These are phyloP conservation scores for Talaromyces pinophilus DNA, from an alignment of 2,329 filamentous ascomycete genomes.

Conservation along the genomic window DNA sequence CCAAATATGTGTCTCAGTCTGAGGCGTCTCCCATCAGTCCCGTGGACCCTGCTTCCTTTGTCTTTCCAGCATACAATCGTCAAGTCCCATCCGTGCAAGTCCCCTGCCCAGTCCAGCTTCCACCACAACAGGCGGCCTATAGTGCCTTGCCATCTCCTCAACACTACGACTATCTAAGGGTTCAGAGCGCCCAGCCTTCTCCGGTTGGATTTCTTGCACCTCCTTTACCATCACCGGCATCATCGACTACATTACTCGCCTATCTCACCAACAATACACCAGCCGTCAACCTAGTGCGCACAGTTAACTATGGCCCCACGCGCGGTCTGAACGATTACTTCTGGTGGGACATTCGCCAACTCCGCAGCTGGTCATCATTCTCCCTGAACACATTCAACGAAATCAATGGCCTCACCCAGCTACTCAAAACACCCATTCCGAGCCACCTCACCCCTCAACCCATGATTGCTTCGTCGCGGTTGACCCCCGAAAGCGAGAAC, in stretches of 20 bases:
- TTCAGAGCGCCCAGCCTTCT: conserved; percentile 31
- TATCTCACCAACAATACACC: conserved; percentile 82
- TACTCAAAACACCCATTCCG: conserved; percentile 68
- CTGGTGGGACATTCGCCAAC: conserved; percentile 93
- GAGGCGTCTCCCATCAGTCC: conserved; percentile 45
- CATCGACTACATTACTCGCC: conserved; percentile 68
- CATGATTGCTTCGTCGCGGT: conserved; percentile 26
- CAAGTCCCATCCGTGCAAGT: conserved; percentile 37
- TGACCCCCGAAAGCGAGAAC: conserved; percentile 75
- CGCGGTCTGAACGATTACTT: conserved; percentile 75
- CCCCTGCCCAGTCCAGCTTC: conserved; percentile 47
- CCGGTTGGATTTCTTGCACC: conserved; percentile 31
- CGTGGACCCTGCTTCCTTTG: conserved; percentile 43
- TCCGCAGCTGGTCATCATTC: conserved; percentile 82
- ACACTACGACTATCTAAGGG: conserved; percentile 32
- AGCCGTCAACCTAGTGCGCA: conserved; percentile 76
- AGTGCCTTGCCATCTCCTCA: conserved; percentile 34
- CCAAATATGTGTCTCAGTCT: conserved; percentile 54
- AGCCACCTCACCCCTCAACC: conserved; percentile 30
- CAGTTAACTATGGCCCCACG: conserved; percentile 68
- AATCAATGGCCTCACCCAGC: conserved; percentile 69
- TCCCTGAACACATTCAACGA: conserved; percentile 69
- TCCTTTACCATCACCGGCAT: conserved; percentile 31
- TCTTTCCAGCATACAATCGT: conserved; percentile 37
- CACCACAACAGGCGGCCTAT: conserved; percentile 35